A percentile compares a stretch with the other conserved stretches of the same genome.
Evolutionary conservation across 176 grass and related monocot genomes (phyloP).

Genomic region (Microstegium vimineum): DNA sequence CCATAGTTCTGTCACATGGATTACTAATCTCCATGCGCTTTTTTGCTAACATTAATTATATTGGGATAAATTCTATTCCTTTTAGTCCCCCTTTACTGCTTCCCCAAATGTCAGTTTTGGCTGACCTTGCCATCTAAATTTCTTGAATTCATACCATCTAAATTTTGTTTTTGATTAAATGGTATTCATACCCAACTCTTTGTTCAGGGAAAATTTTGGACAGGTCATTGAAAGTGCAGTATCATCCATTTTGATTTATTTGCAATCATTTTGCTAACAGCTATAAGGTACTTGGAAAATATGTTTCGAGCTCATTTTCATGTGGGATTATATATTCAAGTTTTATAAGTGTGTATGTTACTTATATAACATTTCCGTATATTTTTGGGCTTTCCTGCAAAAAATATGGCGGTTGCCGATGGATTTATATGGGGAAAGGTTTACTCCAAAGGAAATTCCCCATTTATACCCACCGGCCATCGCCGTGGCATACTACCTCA

Average conservation of each 20-base stretch:
- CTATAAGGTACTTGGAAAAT: not conserved
- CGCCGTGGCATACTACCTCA: not conserved
- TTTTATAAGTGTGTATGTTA: not conserved
- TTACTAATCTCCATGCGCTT: not conserved
- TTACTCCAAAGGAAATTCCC: not conserved
- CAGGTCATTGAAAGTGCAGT: not conserved
- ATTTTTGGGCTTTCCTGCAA: not conserved
- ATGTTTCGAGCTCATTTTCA: not conserved
- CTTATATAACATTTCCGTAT: not conserved
- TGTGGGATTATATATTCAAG: not conserved
- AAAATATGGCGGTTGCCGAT: not conserved
- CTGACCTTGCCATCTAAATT: not conserved
- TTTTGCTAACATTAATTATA: not conserved
- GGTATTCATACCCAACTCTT: not conserved
- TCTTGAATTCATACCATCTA: not conserved
- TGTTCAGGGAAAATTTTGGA: not conserved
- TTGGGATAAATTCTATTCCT: not conserved
- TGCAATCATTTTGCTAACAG: not conserved
- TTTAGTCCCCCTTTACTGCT: not conserved
- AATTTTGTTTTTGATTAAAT: constrained; percentile 2
- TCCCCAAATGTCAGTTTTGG: not conserved
- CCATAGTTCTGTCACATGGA: not conserved
- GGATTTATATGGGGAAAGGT: not conserved
- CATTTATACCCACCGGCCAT: not conserved
- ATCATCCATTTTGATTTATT: not conserved